phyloP scores from a whole-genome alignment of 176 grass and related monocot species.

The Raddia guianensis region DNA sequence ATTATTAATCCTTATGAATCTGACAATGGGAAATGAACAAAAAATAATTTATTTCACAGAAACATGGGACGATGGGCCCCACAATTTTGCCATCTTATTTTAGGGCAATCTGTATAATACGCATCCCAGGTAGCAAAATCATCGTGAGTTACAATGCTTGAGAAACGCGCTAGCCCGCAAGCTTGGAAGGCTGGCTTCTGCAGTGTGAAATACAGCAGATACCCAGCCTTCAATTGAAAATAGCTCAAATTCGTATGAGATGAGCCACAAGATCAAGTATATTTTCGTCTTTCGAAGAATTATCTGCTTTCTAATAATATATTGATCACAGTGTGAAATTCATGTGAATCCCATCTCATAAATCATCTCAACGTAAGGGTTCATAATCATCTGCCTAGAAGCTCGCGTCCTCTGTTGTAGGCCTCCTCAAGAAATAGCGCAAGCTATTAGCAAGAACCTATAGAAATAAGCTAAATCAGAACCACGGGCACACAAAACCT shows the following conservation, averaged over 20 bases:
- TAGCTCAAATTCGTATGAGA: constrained; percentile 8
- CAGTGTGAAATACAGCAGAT: constrained; percentile 23
- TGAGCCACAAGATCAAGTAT: constrained; percentile 36
- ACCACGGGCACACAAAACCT: background rate
- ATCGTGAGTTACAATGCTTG: constrained; percentile 31
- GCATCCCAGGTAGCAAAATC: constrained; percentile 38
- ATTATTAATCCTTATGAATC: background rate
- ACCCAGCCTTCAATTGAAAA: constrained; percentile 18
- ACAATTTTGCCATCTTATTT: constrained; percentile 39
- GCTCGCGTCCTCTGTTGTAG: constrained; percentile 80
- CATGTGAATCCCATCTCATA: constrained; percentile 23
- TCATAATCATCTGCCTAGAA: constrained; percentile 53
- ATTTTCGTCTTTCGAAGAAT: constrained; percentile 24
- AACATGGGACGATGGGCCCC: constrained; percentile 8
- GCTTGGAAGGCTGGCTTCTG: constrained; percentile 19
- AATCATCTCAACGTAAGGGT: background rate
- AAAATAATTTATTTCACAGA: background rate
- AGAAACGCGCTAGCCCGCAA: background rate
- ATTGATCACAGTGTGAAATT: constrained; percentile 4
- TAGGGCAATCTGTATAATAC: constrained; percentile 1
- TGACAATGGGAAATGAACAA: background rate
- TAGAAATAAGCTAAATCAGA: constrained; percentile 37
- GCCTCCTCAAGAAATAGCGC: constrained; percentile 96
- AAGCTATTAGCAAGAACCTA: constrained; percentile 96
- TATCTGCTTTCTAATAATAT: constrained; percentile 19